Conservation (phyloP, 768 basidiomycete genomes). For the Strobilomyces confusus region DNA sequence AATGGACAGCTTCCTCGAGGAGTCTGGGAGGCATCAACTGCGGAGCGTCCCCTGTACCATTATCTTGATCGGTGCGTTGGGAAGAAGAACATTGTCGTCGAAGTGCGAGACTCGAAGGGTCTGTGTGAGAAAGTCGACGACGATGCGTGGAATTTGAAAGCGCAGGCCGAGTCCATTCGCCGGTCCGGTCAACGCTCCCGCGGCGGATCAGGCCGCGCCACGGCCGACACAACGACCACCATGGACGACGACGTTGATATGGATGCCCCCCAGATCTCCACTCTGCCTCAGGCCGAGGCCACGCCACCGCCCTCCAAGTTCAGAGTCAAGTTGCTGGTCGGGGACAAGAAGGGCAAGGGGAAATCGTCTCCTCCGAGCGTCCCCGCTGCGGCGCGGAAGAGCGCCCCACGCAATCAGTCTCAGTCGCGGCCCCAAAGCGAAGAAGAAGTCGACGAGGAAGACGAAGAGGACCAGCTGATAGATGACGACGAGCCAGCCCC, state of each 20-base stretch:
- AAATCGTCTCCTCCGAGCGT: constrained; percentile 33
- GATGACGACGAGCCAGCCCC: constrained; percentile 52
- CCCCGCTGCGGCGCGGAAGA: constrained; percentile 19
- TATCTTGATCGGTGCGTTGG: too few species aligned
- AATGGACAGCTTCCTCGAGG: too few species aligned
- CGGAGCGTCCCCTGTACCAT: too few species aligned
- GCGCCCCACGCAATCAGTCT: constrained; percentile 12
- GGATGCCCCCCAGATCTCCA: constrained; percentile 83
- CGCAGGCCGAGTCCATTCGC: too few species aligned
- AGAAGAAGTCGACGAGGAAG: constrained; percentile 59
- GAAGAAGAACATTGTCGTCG: too few species aligned
- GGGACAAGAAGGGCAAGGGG: constrained; percentile 39
- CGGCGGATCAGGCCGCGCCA: constrained; percentile 1
- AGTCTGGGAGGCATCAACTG: too few species aligned
- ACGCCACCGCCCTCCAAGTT: constrained; percentile 60
- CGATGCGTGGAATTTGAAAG: too few species aligned
- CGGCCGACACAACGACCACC: not conserved
- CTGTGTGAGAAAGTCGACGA: too few species aligned
- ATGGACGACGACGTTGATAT: constrained; percentile 52
- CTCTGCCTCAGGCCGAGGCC: constrained; percentile 59
- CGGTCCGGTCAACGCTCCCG: not conserved
- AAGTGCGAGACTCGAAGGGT: too few species aligned
- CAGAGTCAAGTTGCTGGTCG: constrained; percentile 49
- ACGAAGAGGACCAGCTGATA: constrained; percentile 76
- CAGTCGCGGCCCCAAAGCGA: constrained; percentile 28